Base-by-base conservation (phyloP, 176 grass and related monocot species). In the Rhynchospora pubera region DNA sequence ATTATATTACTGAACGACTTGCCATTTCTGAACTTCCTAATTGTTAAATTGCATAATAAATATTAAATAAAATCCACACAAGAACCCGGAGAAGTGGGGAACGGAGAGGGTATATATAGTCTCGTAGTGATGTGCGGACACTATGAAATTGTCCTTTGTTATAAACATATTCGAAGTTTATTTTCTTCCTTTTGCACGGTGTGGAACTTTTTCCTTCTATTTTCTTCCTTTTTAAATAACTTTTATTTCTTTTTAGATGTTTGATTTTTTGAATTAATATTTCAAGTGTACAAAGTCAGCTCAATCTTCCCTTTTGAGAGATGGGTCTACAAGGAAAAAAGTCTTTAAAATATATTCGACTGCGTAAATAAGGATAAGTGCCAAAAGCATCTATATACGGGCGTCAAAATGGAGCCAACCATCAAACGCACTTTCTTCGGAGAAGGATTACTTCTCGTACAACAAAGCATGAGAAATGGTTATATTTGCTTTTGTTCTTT, bases 151-250 rank as follows among this genome's bases (percentile, higher is more conserved):
- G 44, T 66, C 79, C 46, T 65, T 52, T 65, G 42, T 48, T 81
- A n/a, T 16, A 65, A 65, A 52, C 3, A 19, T 81, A 65, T 81
- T 76, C 48, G 6, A 30, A 53, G 60, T 81, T 81, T 81, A 30
- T 52, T 81, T 52, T 82, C 79, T 65, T 82, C 42, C 24, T 82
- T 62, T 66, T 82, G 60, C 21, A 65, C 30, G 79, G 60, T 32
- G 44, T 32, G 44, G 42, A 30, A 43, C 16, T 64, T 81, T 65
- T 47, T 81, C 51, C 34, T 57, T 59, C 18, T 34, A 58, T 79
- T 79, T 44, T 44, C 19, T 19, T 19, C 2, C 12, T 66, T 43
- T 66, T n/a, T 68, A n/a, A 68, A 68, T 68, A 42, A 39, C 4
- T 66, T 42, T n/a, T 45, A 28, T 69, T 69, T 69, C 4, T 13